These are phyloP conservation scores for Coniochaeta sp. DNA, from an alignment of 2,329 filamentous ascomycete species.

Conservation along the genomic window DNA sequence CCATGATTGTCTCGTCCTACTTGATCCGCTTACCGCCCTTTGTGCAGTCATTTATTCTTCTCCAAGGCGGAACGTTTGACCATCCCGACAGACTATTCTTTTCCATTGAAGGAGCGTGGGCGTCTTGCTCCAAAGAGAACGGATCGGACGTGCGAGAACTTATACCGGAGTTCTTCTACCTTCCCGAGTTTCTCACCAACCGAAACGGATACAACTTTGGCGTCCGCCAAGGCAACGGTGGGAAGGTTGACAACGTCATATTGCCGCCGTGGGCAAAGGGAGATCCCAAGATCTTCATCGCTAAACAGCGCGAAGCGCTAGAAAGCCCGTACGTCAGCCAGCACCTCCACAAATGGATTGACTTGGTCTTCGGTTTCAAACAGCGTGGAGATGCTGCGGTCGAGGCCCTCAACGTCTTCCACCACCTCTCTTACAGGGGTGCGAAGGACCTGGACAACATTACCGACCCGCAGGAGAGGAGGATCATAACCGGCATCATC, in stretches of 20 bases:
- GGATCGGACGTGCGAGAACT: conserved; percentile 93
- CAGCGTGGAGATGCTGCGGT: conserved; percentile 89
- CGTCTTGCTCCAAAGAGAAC: conserved; percentile 79
- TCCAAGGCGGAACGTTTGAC: conserved; percentile 95
- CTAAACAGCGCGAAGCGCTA: conserved; percentile 89
- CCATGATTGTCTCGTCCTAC: conserved; percentile 97
- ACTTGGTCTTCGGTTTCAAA: conserved; percentile 89
- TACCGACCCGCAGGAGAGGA: conserved; percentile 74
- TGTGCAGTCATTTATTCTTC: conserved; percentile 86
- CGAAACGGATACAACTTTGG: conserved; percentile 94
- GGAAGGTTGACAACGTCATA: conserved; percentile 74
- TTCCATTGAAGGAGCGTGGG: conserved; percentile 85
- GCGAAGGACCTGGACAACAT: conserved; percentile 90
- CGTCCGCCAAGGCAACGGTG: conserved; percentile 69
- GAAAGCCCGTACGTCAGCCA: conserved; percentile 90
- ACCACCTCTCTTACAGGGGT: conserved; percentile 90
- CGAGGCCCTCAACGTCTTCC: conserved; percentile 90
- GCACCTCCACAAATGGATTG: conserved; percentile 90
- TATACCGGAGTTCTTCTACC: conserved; percentile 94
- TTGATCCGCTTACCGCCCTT: conserved; percentile 93
- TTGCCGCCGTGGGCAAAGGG: conserved; percentile 97
- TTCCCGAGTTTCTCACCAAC: conserved; percentile 92
- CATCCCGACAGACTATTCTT: conserved; percentile 94
- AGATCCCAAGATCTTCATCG: conserved; percentile 90
- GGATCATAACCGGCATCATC: conserved; percentile 90